Base-by-base conservation (phyloP, 179 eudicot species). In the Gypsophila paniculata region DNA sequence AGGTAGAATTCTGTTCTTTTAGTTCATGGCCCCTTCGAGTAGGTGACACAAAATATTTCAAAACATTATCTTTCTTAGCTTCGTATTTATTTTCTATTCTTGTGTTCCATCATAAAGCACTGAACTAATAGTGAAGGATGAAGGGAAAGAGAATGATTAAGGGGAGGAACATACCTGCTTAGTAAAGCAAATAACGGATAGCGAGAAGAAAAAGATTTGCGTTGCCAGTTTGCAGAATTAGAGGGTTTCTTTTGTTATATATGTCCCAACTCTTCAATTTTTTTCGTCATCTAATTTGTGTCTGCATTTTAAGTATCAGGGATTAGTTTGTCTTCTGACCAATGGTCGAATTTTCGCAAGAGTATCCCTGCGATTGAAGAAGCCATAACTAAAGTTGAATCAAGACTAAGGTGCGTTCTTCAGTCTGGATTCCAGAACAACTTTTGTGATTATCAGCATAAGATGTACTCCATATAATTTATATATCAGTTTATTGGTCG, bases 321-420 rank as follows among this genome's bases (percentile, higher is more conserved):
- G 70, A 72, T 83, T 36, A 80, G 77, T 72, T 83, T 89, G 74
- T 75, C 79, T 34, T 22, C 78, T 62, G 79, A 77, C 36, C 82
- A 87, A 64, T 91, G 94, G 96, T 74, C 83, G 23, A 74, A 74
- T 34, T 82, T 91, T 52, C 82, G 82, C 75, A 79, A 78, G 69
- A 83, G 77, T 67, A n/a, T 91, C 68, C 85, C 94, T 48, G 81
- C 84, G 44, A 75, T 89, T 68, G 89, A 91, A 79, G 91, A 80
- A 57, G 89, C 91, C 71, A 87, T 87, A 44, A 38, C 48, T 13
- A 77, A 83, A 74, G 69, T 81, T 77, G 81, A 87, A 80, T 79
- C 90, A 65, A 74, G 38, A 51, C 71, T 78, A 65, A 89, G 91
- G 94, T 89, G 61, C 19, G 72, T 55, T 10, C 15, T 54, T 58